Evolutionary conservation across 2,329 filamentous ascomycete species (phyloP).

Genomic region (Lachnellula subtilissima): DNA sequence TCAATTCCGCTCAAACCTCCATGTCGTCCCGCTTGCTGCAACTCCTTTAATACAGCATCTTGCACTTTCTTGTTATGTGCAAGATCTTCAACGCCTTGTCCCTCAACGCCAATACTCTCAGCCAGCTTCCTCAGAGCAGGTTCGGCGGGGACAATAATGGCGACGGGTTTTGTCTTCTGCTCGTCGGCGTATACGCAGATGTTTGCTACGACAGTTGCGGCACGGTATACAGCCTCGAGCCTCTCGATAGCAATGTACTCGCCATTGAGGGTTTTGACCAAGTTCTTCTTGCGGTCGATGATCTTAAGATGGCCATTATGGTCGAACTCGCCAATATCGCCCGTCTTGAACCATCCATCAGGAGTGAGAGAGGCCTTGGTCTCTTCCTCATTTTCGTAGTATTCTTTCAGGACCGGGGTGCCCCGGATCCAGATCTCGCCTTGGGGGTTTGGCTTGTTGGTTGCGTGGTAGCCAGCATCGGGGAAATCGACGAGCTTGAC

Average conservation of each 20-base stretch:
- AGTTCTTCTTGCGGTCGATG: constrained; percentile 85
- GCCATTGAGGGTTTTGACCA: constrained; percentile 89
- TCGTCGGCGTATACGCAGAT: constrained; percentile 79
- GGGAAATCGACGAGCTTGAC: constrained; percentile 85
- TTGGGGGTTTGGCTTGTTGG: constrained; percentile 60
- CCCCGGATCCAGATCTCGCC: constrained; percentile 90
- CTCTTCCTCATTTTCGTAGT: constrained; percentile 83
- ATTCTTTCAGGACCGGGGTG: constrained; percentile 64
- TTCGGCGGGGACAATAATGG: constrained; percentile 68
- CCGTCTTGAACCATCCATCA: constrained; percentile 85
- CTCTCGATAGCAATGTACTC: constrained; percentile 96
- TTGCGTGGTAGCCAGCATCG: constrained; percentile 73
- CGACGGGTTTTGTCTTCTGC: constrained; percentile 70
- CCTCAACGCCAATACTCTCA: constrained; percentile 51
- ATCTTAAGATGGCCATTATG: constrained; percentile 66
- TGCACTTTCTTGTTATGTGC: constrained; percentile 62
- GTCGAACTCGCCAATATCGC: constrained; percentile 78
- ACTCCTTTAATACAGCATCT: constrained; percentile 55
- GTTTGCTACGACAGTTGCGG: constrained; percentile 69
- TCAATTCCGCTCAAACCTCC: constrained; percentile 66
- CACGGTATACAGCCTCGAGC: constrained; percentile 85
- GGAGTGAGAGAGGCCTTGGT: constrained; percentile 64
- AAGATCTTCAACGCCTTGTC: constrained; percentile 50
- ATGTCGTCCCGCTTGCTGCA: constrained; percentile 58
- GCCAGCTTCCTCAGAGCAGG: constrained; percentile 56